Conservation (phyloP, 441 rosid genomes). For the Mallotus repandus region DNA sequence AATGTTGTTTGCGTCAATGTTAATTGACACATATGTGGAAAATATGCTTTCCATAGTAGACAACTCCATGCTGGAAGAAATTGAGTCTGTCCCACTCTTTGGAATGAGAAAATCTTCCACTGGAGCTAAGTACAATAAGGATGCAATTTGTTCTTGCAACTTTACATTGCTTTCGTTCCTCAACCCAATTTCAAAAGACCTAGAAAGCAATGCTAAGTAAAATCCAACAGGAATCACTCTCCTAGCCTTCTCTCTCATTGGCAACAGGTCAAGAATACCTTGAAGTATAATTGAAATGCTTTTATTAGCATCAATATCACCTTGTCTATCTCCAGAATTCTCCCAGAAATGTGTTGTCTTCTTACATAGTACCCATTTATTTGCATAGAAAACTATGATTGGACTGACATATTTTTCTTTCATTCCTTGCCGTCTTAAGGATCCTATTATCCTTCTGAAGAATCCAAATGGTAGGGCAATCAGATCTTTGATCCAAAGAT, state of each 20-base stretch:
- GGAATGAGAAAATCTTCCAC: conserved; percentile 57
- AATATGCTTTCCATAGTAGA: conserved; percentile 57
- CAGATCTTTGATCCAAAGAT: conserved; percentile 76
- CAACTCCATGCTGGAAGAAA: conserved; percentile 49
- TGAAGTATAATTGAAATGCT: conserved; percentile 39
- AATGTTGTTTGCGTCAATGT: conserved; percentile 33
- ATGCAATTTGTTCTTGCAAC: conserved; percentile 56
- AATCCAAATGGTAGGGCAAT: conserved; percentile 62
- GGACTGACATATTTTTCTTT: conserved; percentile 71
- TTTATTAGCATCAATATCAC: conserved; percentile 18
- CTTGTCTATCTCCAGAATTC: conserved; percentile 29
- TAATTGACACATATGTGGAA: conserved; percentile 40
- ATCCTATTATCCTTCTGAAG: conserved; percentile 66
- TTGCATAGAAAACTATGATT: conserved; percentile 56
- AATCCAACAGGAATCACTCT: conserved; percentile 65
- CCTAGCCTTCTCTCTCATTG: conserved; percentile 48
- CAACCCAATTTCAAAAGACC: conserved; percentile 46
- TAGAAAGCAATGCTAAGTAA: conserved; percentile 60
- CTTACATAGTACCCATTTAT: conserved; percentile 52
- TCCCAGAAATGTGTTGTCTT: conserved; percentile 44
- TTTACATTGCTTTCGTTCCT: conserved; percentile 38
- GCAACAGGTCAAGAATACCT: conserved; percentile 59
- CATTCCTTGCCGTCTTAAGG: conserved; percentile 83
- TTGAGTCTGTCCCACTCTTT: conserved; percentile 22
- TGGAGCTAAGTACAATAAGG: conserved; percentile 48